Conservation (phyloP, 2,329 filamentous ascomycete genomes). For the Penicillium sp. region DNA sequence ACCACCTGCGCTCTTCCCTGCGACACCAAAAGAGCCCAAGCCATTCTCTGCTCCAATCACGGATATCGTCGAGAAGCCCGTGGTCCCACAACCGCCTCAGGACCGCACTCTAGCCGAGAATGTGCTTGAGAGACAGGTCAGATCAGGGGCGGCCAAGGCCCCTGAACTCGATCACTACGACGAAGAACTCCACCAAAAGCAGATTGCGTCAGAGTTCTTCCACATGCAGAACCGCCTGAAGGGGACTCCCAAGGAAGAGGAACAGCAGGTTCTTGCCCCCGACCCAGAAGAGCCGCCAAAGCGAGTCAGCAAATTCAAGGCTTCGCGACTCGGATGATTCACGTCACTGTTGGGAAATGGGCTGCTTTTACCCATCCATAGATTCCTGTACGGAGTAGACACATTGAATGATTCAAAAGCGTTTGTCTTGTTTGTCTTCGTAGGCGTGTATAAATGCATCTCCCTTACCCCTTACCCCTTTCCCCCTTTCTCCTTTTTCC, state of each 20-base stretch:
- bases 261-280: slow-evolving; percentile 66
- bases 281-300: slow-evolving; percentile 59
- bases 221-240: slow-evolving; percentile 80
- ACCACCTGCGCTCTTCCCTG: slow-evolving; percentile 39
- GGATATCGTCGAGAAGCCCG: slow-evolving; percentile 20
- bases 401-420: background rate
- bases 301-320: slow-evolving; percentile 50
- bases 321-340: slow-evolving; percentile 43
- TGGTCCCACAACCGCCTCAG: slow-evolving; percentile 39
- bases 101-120: slow-evolving; percentile 60
- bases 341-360: background rate
- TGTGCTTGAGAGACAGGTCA: slow-evolving; percentile 54
- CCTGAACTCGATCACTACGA: slow-evolving; percentile 69
- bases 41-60: slow-evolving; percentile 42
- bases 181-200: slow-evolving; percentile 69
- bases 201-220: slow-evolving; percentile 82
- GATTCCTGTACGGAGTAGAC: too few relatives aligned
- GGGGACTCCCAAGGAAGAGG: slow-evolving; percentile 71
- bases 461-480: background rate
- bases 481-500: background rate
- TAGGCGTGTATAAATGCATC: background rate
- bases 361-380: background rate
- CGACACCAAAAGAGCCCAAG: slow-evolving; percentile 38
- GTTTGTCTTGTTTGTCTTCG: slow-evolving; percentile 7
- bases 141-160: slow-evolving; percentile 32